A percentile compares a stretch with the other conserved stretches of the same genome.
phyloP scores from a whole-genome alignment of 2,329 filamentous ascomycete genomes.

The Fusarium longipes region DNA sequence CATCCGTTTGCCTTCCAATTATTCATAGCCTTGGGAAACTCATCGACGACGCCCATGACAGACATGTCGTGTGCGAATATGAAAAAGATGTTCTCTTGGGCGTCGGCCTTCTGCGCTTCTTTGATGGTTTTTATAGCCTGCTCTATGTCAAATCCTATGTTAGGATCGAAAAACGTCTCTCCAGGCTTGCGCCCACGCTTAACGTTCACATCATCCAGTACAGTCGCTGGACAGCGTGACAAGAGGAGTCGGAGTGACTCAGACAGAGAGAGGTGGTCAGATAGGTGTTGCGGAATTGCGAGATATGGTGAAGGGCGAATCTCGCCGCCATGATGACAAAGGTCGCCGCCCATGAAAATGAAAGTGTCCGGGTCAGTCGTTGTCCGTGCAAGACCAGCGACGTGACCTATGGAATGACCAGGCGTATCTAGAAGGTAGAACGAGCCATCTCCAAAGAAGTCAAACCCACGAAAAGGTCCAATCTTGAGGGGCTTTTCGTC shows the following conservation, averaged over 20 bases:
- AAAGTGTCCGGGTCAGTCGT: neutral
- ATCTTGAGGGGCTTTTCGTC: neutral
- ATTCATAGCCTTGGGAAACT: constrained; percentile 1
- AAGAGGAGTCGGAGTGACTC: constrained; percentile 12
- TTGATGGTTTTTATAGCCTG: constrained; percentile 1
- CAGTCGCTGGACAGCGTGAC: constrained; percentile 4
- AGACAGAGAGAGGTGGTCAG: neutral
- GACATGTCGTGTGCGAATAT: constrained; percentile 7
- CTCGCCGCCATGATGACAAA: constrained; percentile 19
- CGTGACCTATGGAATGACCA: constrained; percentile 22
- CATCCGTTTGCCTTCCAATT: constrained; percentile 18
- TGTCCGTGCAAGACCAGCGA: constrained; percentile 26
- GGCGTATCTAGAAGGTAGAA: constrained; percentile 32
- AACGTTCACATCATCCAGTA: neutral
- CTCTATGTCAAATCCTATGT: neutral
- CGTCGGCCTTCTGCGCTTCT: constrained; percentile 15
- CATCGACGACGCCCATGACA: constrained; percentile 6
- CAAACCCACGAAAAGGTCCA: constrained; percentile 18
- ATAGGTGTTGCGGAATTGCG: neutral
- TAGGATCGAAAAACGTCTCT: constrained; percentile 19
- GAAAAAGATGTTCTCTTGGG: constrained; percentile 17
- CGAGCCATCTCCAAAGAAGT: constrained; percentile 32
- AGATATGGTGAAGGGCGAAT: constrained; percentile 16
- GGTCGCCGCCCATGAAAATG: constrained; percentile 20
- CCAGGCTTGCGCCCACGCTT: neutral